phyloP scores from a whole-genome alignment of 164 flowering plant genomes.

The Saururus chinensis region DNA sequence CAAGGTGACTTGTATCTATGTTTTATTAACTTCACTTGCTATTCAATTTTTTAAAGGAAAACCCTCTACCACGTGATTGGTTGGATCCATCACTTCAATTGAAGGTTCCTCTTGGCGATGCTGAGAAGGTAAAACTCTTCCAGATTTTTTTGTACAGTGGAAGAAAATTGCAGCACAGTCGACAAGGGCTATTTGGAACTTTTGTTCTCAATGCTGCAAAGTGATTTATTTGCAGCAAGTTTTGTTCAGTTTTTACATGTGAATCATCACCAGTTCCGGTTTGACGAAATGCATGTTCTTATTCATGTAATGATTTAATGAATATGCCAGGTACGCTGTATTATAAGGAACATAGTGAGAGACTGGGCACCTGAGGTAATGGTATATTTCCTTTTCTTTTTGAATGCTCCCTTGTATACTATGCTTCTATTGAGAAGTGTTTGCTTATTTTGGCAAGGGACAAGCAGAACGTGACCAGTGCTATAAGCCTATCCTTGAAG shows the following conservation, averaged over 20 bases:
- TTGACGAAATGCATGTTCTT: too few species aligned
- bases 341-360: conserved; percentile 84
- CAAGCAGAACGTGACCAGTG: conserved; percentile 85
- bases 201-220: neutral
- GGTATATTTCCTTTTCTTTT: conserved; percentile 2
- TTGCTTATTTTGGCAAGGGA: conserved; percentile 38
- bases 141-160: neutral
- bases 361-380: conserved; percentile 97
- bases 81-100: conserved; percentile 60
- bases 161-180: neutral
- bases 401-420: neutral
- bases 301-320: neutral
- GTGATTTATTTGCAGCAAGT: neutral
- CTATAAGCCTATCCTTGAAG: conserved; percentile 91
- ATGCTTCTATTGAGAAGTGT: neutral
- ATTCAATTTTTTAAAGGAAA: conserved; percentile 28
- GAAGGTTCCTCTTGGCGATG: conserved; percentile 83
- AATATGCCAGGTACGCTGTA: conserved; percentile 72
- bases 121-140: conserved; percentile 64
- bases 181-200: too few species aligned
- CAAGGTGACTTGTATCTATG: neutral
- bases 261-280: neutral
- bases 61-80: conserved; percentile 39
- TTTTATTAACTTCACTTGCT: neutral
- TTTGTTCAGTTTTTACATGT: neutral